Evolutionary conservation across 1,284 basidiomycete species (phyloP), one percentile per base, ranked within the genome.

Genomic region (Termitomyces sp.): DNA sequence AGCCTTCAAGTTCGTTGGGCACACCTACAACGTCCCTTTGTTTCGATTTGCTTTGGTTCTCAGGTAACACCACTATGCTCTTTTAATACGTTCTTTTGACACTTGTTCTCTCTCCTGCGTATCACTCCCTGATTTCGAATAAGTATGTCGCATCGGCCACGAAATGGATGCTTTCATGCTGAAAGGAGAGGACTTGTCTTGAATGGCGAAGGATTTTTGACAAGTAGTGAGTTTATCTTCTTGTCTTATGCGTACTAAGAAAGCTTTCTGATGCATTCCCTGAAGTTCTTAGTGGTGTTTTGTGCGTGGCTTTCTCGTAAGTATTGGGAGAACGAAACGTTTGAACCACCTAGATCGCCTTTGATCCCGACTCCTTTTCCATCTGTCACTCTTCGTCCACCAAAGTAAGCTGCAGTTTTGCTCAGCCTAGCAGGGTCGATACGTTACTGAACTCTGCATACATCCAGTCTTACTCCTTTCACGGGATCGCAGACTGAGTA

Each of bases 401-500:
- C 12, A 36, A 2, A 19, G 47, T 49, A 49, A 28, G 36, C 3
- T 10, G 1, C 1, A 15, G 5, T 17, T 6, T 24, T 0, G 24
- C 2, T 24, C 24, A 30, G 13, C 1, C 24, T n/a, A 15, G 30
- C 9, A n/a, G 9, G 8, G 15, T 17, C 2, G 4, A 17, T 12
- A 48, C 28, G 17, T 10, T 26, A 8, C 17, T 51, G 12, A 28
- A 44, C 7, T 40, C 33, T 28, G 2, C 10, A 0, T 38, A 10
- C 31, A 49, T 38, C 39, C 7, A 52, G 28, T 9, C 39, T 39
- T 8, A 17, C 26, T 1, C 34, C 50, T 13, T 28, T 21, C 13
- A 39, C 53, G 10, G 31, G 21, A 28, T 55, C 55, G 42, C 53
- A 36, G 50, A 53, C 38, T 43, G 52, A 57, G 55, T 57, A 31